phyloP scores from a whole-genome alignment of 805 yeast species.

The Zygotorulaspora danielsina region DNA sequence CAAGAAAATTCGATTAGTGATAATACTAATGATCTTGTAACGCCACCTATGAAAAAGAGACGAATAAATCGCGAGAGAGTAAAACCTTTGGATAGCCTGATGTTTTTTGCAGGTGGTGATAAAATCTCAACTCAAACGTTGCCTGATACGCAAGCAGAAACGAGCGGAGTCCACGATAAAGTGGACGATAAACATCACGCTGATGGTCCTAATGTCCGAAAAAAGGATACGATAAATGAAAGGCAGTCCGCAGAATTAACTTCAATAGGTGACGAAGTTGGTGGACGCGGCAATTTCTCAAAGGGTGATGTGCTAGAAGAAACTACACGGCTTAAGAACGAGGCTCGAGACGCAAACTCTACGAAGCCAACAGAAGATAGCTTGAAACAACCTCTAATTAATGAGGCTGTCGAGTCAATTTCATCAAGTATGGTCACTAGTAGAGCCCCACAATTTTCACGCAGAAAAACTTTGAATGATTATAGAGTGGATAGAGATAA shows the following conservation, averaged over 20 bases:
- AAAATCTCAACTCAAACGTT: background rate
- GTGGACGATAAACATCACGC: background rate
- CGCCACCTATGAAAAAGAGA: constrained; percentile 16
- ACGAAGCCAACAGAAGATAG: background rate
- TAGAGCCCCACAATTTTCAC: background rate
- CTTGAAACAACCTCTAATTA: too few species aligned
- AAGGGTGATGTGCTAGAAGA: background rate
- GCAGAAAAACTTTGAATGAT: background rate
- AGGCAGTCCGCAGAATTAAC: background rate
- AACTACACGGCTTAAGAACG: background rate
- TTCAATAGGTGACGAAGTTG: background rate
- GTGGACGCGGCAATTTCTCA: too few species aligned
- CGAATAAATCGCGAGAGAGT: constrained; percentile 28
- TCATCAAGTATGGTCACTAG: background rate
- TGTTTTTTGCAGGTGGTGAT: constrained; percentile 40
- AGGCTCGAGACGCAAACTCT: background rate
- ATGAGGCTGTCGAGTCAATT: background rate
- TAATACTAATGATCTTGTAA: background rate
- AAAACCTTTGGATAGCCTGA: constrained; percentile 36
- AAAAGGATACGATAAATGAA: too few species aligned
- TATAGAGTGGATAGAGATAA: background rate
- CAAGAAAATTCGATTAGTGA: background rate
- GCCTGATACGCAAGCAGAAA: background rate
- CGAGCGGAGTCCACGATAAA: background rate
- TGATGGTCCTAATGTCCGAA: too few species aligned